Evolutionary conservation across 345 rosid species (phyloP).

Genomic region (Corchorus capsularis): DNA sequence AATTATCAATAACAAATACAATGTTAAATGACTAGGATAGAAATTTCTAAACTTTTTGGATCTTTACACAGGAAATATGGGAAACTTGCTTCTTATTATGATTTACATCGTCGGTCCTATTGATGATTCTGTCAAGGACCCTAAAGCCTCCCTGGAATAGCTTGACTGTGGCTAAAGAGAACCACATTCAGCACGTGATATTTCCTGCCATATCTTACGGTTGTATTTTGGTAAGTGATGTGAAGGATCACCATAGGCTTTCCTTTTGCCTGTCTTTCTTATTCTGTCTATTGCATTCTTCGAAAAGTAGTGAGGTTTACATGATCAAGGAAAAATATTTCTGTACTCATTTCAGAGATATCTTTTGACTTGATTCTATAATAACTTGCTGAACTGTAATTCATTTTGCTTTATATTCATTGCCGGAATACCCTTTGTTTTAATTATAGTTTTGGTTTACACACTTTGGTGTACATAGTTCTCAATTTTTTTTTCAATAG

Average conservation of each 20-base stretch:
- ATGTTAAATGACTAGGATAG: no score
- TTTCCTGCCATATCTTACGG: constrained; percentile 94
- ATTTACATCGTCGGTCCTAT: no score
- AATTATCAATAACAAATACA: no score
- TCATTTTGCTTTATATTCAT: background rate
- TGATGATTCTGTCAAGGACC: no score
- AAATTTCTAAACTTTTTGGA: no score
- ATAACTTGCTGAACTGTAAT: background rate
- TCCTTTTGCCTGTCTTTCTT: background rate
- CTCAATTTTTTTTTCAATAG: no score
- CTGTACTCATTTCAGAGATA: background rate
- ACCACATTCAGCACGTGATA: constrained; percentile 68
- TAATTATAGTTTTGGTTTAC: no score
- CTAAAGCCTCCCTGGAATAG: no score
- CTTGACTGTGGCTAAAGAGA: constrained; percentile 73
- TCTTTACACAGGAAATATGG: no score
- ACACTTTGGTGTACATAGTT: no score
- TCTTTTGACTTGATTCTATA: background rate
- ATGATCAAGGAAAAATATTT: background rate
- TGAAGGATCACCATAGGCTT: background rate
- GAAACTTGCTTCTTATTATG: no score
- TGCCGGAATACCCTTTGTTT: no score
- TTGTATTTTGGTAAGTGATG: constrained; percentile 52
- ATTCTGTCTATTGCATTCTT: background rate
- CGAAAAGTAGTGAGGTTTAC: background rate